Evolutionary conservation across 1,284 basidiomycete genomes (phyloP).

Genomic region (Moesziomyces globuligerus): DNA sequence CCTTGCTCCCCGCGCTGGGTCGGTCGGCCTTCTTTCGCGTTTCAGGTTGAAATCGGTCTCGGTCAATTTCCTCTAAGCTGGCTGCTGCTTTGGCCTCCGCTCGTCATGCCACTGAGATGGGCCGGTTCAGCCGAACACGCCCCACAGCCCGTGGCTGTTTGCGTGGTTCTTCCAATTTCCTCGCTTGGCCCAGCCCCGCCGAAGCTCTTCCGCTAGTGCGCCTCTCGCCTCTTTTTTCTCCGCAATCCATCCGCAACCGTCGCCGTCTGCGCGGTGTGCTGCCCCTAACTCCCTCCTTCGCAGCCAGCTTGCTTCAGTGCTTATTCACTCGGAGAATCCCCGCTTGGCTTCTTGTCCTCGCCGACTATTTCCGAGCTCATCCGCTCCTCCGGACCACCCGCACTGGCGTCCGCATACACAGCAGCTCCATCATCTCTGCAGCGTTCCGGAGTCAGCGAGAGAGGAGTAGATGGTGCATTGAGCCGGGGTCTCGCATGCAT

Average conservation of each 20-base stretch:
- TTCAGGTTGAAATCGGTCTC: neutral
- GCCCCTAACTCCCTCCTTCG: neutral
- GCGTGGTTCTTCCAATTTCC: neutral
- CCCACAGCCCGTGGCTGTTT: neutral
- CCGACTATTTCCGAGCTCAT: conserved; percentile 22
- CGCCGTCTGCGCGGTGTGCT: neutral
- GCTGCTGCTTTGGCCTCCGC: no score
- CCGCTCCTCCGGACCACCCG: no score
- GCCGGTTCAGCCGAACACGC: neutral
- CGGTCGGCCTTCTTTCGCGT: neutral
- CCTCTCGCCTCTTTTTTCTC: neutral
- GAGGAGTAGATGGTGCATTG: neutral
- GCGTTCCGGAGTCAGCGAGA: neutral
- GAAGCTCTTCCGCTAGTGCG: neutral
- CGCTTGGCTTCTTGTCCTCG: neutral
- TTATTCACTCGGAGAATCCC: neutral
- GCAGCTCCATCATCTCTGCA: neutral
- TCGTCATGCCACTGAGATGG: neutral
- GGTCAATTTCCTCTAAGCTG: neutral
- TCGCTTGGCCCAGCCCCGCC: neutral
- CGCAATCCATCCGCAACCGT: neutral
- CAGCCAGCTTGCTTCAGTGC: no score
- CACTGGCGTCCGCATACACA: no score
- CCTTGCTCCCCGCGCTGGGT: no score
- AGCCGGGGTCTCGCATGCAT: neutral